These are phyloP conservation scores for Kwoniella shivajii DNA, from an alignment of 1,284 basidiomycete genomes.

Conservation along the genomic window DNA sequence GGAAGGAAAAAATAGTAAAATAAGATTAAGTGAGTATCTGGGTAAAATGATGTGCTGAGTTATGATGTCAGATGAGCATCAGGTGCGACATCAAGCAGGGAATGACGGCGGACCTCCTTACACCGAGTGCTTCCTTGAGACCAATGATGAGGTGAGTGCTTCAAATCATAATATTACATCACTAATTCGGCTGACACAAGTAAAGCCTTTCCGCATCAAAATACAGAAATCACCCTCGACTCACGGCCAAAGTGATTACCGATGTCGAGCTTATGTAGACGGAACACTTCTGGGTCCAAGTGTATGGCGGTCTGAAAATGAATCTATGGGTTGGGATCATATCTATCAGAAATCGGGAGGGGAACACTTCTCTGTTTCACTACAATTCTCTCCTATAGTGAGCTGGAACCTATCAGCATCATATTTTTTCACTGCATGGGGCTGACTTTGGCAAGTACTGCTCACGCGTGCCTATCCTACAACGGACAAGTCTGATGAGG, in stretches of 20 bases:
- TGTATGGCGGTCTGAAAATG: background rate
- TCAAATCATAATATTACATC: background rate
- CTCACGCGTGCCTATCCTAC: too few species aligned
- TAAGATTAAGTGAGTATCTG: constrained; percentile 3
- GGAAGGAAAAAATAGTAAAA: background rate
- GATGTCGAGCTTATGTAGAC: background rate
- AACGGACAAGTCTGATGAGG: too few species aligned
- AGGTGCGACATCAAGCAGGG: background rate
- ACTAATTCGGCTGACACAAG: background rate
- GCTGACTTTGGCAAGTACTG: too few species aligned
- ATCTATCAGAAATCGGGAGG: background rate
- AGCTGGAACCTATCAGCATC: too few species aligned
- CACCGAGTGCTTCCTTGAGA: constrained; percentile 9
- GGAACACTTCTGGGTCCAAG: background rate
- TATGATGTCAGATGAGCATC: constrained; percentile 6
- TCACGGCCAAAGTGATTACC: background rate
- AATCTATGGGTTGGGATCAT: background rate
- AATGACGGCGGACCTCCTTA: background rate
- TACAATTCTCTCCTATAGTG: too few species aligned
- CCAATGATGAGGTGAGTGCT: constrained; percentile 6
- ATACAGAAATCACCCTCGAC: background rate
- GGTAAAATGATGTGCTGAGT: background rate
- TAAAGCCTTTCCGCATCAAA: background rate
- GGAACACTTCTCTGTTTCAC: background rate
- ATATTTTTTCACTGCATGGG: too few species aligned